Base-by-base conservation (phyloP, 768 basidiomycete species). In the Hericium alpestre region DNA sequence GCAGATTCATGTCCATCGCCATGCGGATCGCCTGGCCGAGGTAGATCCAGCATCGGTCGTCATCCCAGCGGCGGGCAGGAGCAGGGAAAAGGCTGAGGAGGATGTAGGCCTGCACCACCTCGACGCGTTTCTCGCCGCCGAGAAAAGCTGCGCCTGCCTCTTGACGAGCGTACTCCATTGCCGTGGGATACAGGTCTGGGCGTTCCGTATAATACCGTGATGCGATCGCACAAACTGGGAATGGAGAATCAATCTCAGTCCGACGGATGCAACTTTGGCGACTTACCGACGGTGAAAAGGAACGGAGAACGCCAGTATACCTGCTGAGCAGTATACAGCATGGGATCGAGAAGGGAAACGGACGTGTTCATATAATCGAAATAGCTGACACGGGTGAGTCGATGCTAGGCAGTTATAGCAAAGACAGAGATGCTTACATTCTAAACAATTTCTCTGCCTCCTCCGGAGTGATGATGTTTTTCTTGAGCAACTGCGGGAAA, bases 41-140 rank as follows among this genome's bases (percentile, higher is more conserved):
- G 68, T 88, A 91, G 38, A 94, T 71, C 89, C 90, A 96, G 53
- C 85, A 86, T 25, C 91, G 78, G 64, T 95, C 91, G 57, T 95
- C 91, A 64, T 93, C 91, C 85, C 90, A 93, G 39, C 83, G 79
- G 54, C 81, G 79, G 0, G 83, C 76, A 1, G 89, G 88, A 0
- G 87, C 75, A 55, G 84, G 83, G 71, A 86, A 86, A 63, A 95
- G 68, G 67, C 87, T 83, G 60, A 90, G 72, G 9, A 90, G 71
- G 60, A 90, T 82, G 66, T 90, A 97, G 7, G 86, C 93, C 51
- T 87, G 84, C 53, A 84, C 84, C 68, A 89, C 83, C 64, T 96
- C 93, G 37, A 95, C 86, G 58, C 81, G 83, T 70, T 92, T 91
- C 51, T 77, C 77, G 1, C 88, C 88, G 52, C 79, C 76, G 64